These are phyloP conservation scores for Volvox reticuliferus DNA, from an alignment of 139 green algal species.

Conservation along the genomic window DNA sequence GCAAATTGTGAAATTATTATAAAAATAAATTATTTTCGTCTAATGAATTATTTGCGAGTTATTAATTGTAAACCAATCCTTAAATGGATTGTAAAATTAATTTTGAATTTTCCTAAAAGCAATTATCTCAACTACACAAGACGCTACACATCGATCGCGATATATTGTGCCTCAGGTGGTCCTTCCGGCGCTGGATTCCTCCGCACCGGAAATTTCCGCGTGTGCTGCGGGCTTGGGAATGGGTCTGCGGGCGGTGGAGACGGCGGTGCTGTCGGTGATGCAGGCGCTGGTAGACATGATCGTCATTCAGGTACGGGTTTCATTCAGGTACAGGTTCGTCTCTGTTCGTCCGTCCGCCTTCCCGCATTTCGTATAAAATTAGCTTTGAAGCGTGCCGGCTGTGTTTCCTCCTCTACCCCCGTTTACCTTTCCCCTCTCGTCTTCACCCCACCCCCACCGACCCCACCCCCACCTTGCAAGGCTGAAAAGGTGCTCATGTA, in stretches of 20 bases:
- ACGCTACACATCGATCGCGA: too few species aligned
- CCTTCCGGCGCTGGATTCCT: slow-evolving; percentile 46
- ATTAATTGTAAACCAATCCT: too few species aligned
- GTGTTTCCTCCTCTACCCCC: not conserved
- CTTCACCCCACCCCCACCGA: not conserved
- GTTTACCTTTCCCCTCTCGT: not conserved
- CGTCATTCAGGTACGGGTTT: slow-evolving; percentile 61
- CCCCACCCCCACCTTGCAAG: slow-evolving; percentile 30
- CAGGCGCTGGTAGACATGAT: slow-evolving; percentile 61
- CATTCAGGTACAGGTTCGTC: too few species aligned
- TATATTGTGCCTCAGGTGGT: slow-evolving; percentile 1
- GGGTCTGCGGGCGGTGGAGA: slow-evolving; percentile 63
- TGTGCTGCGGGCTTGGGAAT: slow-evolving; percentile 56
- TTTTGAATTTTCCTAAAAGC: too few species aligned
- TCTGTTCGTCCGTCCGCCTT: not conserved
- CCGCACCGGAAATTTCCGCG: slow-evolving; percentile 48
- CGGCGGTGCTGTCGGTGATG: slow-evolving; percentile 57
- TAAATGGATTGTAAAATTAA: too few species aligned
- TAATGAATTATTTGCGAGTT: too few species aligned
- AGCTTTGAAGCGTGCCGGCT: not conserved
- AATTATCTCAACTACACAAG: too few species aligned
- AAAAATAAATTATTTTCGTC: too few species aligned
- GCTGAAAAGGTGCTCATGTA: slow-evolving; percentile 63
- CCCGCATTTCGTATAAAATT: not conserved
- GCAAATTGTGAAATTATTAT: too few species aligned